Conservation (phyloP, 169 alveolate species). For the Cryptosporidium baileyi region DNA sequence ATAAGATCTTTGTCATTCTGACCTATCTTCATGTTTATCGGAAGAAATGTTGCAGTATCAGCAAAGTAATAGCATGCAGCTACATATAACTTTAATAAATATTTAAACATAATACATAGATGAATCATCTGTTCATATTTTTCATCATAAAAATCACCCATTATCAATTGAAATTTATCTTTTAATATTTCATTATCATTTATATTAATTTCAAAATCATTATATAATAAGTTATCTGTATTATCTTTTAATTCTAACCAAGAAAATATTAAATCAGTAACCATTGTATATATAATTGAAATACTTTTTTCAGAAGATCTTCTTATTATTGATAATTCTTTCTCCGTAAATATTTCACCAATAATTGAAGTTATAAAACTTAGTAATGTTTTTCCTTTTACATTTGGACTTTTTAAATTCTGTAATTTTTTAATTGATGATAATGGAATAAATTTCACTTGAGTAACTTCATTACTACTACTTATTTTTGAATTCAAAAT, state of each 20-base stretch:
- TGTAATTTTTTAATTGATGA: slow-evolving; percentile 51
- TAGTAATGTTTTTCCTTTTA: slow-evolving; percentile 31
- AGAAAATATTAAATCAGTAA: slow-evolving; percentile 37
- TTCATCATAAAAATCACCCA: slow-evolving; percentile 26
- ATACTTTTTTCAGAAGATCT: slow-evolving; percentile 51
- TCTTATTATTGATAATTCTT: slow-evolving; percentile 29
- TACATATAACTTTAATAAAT: slow-evolving; percentile 12
- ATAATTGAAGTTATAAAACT: slow-evolving; percentile 44
- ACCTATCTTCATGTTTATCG: not conserved
- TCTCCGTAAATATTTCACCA: slow-evolving; percentile 38
- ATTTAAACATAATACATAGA: slow-evolving; percentile 5
- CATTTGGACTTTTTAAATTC: slow-evolving; percentile 41
- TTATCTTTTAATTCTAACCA: slow-evolving; percentile 44
- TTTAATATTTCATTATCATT: not conserved
- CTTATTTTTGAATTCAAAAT: slow-evolving; percentile 16
- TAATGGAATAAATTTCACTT: slow-evolving; percentile 25
- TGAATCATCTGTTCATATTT: slow-evolving; percentile 20
- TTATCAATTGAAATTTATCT: slow-evolving; percentile 27
- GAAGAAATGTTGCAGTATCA: slow-evolving; percentile 36
- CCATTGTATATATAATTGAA: slow-evolving; percentile 34
- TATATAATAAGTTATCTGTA: not conserved
- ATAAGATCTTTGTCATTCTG: slow-evolving; percentile 9
- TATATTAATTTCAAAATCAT: not conserved
- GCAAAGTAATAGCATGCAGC: slow-evolving; percentile 66
- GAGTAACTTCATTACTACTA: not conserved